Evolutionary conservation across 768 basidiomycete genomes (phyloP), one percentile per base, ranked within the genome.

Genomic region (Polyporus arcularius): DNA sequence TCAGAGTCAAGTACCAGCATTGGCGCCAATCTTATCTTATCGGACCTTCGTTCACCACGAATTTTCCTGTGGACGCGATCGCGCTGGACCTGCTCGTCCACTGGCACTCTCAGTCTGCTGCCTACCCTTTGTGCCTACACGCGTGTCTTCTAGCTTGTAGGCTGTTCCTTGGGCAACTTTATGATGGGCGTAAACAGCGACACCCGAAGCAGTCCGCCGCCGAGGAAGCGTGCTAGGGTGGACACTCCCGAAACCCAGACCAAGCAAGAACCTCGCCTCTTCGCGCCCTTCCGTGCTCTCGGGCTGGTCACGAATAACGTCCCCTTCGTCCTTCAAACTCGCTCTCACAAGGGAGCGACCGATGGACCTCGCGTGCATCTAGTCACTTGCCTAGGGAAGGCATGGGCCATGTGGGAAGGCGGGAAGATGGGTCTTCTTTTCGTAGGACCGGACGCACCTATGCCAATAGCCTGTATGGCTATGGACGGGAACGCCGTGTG

Each of bases 381-480:
- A 45, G 74, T 97, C 38, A 96, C 94, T 11, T 95, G 92, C 68
- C 75, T 98, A 8, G 96, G 96, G 6, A 85, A 79, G 59, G 85
- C 91, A 65, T 98, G 96, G 96, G 92, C 94, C 16, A 78, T 97
- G 69, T 98, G 96, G 96, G 94, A 97, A 67, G 96, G 94, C 21
- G 91, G 87, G 30, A 94, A 89, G 75, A 95, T 98, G 92, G 82
- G 80, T 35, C 75, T 98, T 58, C 80, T 98, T 40, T 98, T 99
- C 71, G 94, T 96, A 97, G 96, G 96, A 5, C 89, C 94, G n/a
- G 92, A 96, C 71, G 80, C 85, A 14, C 82, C 80, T 18, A 83
- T 86, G 28, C 80, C 82, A 32, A 94, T 98, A 60, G 80, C 88
- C 2, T 85, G 83, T 64, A 75, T 99, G 70, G 82, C 81, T 14